A percentile compares a stretch with the other conserved stretches of the same genome.
phyloP scores from a whole-genome alignment of 2,329 filamentous ascomycete genomes.

The Colletotrichum cuscutae region DNA sequence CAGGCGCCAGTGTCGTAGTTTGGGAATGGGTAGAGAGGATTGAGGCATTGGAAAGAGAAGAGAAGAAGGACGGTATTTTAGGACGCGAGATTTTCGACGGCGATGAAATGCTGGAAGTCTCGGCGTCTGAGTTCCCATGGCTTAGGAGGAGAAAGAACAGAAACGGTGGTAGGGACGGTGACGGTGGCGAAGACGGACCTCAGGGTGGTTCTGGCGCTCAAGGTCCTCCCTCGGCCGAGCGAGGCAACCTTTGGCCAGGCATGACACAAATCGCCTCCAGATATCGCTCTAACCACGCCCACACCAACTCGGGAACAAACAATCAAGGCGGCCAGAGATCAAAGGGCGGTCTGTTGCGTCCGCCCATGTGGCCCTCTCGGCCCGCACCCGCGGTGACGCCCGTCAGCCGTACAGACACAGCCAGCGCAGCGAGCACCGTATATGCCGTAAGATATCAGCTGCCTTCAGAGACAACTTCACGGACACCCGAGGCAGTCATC shows the following conservation, averaged over 20 bases:
- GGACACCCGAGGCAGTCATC: conserved; percentile 12
- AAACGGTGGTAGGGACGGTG: conserved; percentile 42
- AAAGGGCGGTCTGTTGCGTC: conserved; percentile 54
- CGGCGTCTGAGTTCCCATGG: conserved; percentile 62
- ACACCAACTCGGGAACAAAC: conserved; percentile 8
- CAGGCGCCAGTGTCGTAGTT: conserved; percentile 93
- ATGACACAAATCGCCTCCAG: conserved; percentile 52
- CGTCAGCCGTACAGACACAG: conserved; percentile 70
- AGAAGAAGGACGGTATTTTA: conserved; percentile 92
- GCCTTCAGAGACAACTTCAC: conserved; percentile 58
- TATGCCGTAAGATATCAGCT: conserved; percentile 72
- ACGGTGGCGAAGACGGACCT: conserved; percentile 33
- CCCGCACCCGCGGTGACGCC: conserved; percentile 66
- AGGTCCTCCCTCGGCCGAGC: conserved; percentile 39
- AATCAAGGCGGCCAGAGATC: conserved; percentile 40
- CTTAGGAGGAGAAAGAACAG: conserved; percentile 47
- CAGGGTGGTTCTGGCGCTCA: conserved; percentile 34
- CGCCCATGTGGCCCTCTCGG: conserved; percentile 65
- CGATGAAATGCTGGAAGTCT: conserved; percentile 85
- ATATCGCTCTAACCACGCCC: conserved; percentile 42
- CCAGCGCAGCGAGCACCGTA: conserved; percentile 71
- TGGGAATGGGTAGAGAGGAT: conserved; percentile 99
- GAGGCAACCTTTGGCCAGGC: conserved; percentile 51
- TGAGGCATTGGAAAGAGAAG: conserved; percentile 89
- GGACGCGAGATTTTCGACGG: conserved; percentile 93